phyloP scores from a whole-genome alignment of 371 early-diverging fungal genomes.

The Circinella umbellata region DNA sequence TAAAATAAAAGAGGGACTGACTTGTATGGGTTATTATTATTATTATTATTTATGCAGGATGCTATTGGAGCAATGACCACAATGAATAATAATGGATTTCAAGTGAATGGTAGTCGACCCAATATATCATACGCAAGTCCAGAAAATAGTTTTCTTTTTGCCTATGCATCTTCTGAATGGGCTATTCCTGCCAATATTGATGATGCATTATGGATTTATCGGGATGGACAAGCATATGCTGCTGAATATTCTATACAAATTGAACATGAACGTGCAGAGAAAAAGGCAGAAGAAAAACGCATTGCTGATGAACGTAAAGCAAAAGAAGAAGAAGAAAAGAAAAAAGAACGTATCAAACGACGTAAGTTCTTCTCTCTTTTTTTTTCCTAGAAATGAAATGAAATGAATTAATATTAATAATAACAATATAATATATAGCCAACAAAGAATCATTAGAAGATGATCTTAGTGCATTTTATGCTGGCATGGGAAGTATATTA shows the following conservation, averaged over 20 bases:
- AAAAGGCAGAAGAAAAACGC: conserved; percentile 26
- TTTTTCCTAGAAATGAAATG: no score
- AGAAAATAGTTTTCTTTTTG: conserved; percentile 55
- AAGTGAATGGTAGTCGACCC: conserved; percentile 45
- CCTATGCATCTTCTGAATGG: conserved; percentile 55
- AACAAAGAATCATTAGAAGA: conserved; percentile 39
- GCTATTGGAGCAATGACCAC: conserved; percentile 35
- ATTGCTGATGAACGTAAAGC: conserved; percentile 32
- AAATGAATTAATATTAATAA: no score
- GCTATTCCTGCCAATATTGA: conserved; percentile 36
- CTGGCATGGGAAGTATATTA: conserved; percentile 45
- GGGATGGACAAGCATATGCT: conserved; percentile 59
- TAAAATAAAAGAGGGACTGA: neutral
- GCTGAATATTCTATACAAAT: conserved; percentile 35
- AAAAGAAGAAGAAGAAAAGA: conserved; percentile 23
- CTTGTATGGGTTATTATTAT: no score
- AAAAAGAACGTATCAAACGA: conserved; percentile 12
- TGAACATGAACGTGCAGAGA: conserved; percentile 28
- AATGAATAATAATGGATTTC: conserved; percentile 26
- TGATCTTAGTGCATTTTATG: conserved; percentile 52
- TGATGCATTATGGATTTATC: conserved; percentile 52
- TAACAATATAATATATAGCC: neutral
- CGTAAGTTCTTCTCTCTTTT: neutral
- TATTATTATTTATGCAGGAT: conserved; percentile 20
- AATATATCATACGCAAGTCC: conserved; percentile 47